phyloP scores from a whole-genome alignment of 108 stramenopile species.

The Nannochloropsis oceanica region DNA sequence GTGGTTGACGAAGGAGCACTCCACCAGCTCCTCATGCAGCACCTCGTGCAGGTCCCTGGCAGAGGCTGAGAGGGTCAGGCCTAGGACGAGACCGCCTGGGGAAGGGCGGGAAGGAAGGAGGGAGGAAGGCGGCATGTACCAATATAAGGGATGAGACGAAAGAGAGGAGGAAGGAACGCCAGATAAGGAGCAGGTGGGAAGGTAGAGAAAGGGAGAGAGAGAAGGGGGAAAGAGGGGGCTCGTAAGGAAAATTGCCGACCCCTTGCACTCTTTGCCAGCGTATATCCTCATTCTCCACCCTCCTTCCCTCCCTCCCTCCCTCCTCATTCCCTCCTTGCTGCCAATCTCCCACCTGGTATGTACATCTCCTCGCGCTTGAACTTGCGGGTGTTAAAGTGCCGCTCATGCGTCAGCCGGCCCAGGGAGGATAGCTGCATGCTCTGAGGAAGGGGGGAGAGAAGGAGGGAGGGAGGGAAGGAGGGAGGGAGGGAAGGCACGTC shows the following conservation, averaged over 20 bases:
- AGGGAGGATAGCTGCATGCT: conserved; percentile 56
- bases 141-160: too few relatives aligned
- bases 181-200: too few relatives aligned
- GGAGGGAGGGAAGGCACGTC: neutral
- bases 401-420: conserved; percentile 58
- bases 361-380: conserved; percentile 49
- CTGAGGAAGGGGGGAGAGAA: conserved; percentile 21
- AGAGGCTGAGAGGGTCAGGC: conserved; percentile 45
- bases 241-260: neutral
- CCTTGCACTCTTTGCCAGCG: neutral
- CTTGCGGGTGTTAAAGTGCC: conserved; percentile 58
- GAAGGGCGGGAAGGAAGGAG: neutral
- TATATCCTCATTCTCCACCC: neutral
- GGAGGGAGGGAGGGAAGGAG: neutral
- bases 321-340: neutral
- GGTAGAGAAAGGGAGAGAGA: too few relatives aligned
- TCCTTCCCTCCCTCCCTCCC: neutral
- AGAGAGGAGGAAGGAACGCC: too few relatives aligned
- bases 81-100: conserved; percentile 50
- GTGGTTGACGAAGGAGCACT: conserved; percentile 55
- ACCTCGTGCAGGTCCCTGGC: conserved; percentile 65
- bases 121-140: too few relatives aligned
- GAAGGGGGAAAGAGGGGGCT: neutral
- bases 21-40: conserved; percentile 58
- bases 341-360: conserved; percentile 40